Conservation (phyloP, 768 basidiomycete species). For the Cyclocybe cylindracea region DNA sequence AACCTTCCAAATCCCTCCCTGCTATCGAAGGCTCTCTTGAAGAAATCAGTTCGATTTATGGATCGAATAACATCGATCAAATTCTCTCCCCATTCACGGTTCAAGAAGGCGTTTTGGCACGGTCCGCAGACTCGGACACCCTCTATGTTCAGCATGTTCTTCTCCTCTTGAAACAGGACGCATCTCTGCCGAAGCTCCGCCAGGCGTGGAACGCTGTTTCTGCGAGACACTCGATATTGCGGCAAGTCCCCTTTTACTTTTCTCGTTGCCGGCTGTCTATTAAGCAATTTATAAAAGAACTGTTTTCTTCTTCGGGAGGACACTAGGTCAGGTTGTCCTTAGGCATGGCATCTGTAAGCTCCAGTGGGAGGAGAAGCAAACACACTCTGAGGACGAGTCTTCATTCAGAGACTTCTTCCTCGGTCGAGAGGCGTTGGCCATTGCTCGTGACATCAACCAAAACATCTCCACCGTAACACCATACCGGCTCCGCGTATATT, state of each 20-base stretch:
- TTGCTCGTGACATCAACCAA: conserved; percentile 28
- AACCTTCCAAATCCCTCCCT: neutral
- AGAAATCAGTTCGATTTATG: conserved; percentile 15
- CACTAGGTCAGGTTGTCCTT: conserved; percentile 29
- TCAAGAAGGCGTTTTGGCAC: conserved; percentile 48
- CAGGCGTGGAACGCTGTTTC: conserved; percentile 34
- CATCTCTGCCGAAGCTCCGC: conserved; percentile 22
- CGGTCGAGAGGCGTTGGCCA: conserved; percentile 6
- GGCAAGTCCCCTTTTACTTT: conserved; percentile 16
- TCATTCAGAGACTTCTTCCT: conserved; percentile 24
- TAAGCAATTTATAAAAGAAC: conserved; percentile 21
- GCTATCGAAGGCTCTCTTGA: conserved; percentile 3
- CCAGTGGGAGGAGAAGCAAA: conserved; percentile 19
- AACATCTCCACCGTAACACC: conserved; percentile 24
- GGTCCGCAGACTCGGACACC: conserved; percentile 34
- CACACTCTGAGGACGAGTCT: neutral
- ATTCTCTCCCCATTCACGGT: conserved; percentile 44
- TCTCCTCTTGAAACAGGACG: conserved; percentile 23
- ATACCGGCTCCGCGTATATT: conserved; percentile 23
- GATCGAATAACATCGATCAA: conserved; percentile 16
- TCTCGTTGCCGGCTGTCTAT: neutral
- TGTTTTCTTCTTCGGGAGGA: conserved; percentile 29
- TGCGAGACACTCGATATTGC: conserved; percentile 24
- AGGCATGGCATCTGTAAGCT: conserved; percentile 9
- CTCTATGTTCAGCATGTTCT: conserved; percentile 49